Evolutionary conservation across 2,329 filamentous ascomycete genomes (phyloP), one percentile per base, ranked within the genome.

Genomic region (Fusarium torulosum): DNA sequence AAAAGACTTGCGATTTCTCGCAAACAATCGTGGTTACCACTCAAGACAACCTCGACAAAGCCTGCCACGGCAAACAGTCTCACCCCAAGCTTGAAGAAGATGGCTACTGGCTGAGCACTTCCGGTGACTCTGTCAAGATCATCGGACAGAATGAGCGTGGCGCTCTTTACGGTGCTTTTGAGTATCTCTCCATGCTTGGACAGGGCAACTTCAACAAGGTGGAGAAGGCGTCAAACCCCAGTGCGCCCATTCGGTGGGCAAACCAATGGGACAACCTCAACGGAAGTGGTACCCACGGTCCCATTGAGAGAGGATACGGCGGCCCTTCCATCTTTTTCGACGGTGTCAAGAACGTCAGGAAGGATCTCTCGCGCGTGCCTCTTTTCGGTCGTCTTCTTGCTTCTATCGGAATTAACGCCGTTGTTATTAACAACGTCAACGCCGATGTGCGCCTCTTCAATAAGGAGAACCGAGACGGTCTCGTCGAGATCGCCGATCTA

Each of bases 201-300:
- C 88, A 88, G 37, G 67, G 55, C 19, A 84, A 88, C 44, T 79
- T 87, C 59, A 81, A 81, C 1, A 68, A 80, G 2, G 80, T 83
- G 0, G 74, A 82, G 6, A 82, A 83, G 45, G 77, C 82, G 4
- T 83, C 82, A 10, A 90, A 85, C 65, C 88, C 89, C 0, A 81
- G 83, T 57, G 87, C 85, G 0, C 85, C 85, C 0, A 85, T 92
- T 41, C 83, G 90, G 66, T 92, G 90, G 90, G 84, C 87, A 1
- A 92, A 92, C 71, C 85, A 92, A 67, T 92, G 90, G 90, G 89
- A 92, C 73, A 91, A 92, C 67, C 79, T 92, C 74, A 69, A 73
- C n/a, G 85, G 90, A 59, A 70, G 70, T 21, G 71, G 72, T 7
- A 75, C 73, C 1, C 73, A 75, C 19, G 77, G 89, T 14, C 87